A percentile compares a stretch with the other conserved stretches of the same genome.
These are phyloP conservation scores for Ajuga reptans DNA, from an alignment of 305 asterid genomes.

Conservation along the genomic window DNA sequence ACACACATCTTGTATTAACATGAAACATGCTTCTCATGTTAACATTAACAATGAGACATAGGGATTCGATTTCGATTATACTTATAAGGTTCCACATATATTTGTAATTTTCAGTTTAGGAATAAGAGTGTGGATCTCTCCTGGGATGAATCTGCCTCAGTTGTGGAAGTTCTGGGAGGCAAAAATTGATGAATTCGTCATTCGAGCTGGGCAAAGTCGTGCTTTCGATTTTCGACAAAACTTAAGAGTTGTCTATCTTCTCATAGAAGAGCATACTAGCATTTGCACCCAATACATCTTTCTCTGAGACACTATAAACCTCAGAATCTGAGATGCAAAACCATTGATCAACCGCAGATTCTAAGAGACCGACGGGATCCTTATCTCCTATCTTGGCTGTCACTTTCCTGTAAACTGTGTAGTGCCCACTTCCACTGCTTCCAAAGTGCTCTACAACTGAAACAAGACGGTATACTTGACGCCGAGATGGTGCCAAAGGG, in stretches of 20 bases:
- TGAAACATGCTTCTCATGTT: no score
- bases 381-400: constrained; percentile 38
- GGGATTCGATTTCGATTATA: no score
- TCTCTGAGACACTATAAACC: constrained; percentile 50
- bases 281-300: constrained; percentile 66
- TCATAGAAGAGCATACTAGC: constrained; percentile 80
- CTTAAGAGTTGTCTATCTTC: constrained; percentile 33
- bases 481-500: constrained; percentile 13
- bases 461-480: constrained; percentile 46
- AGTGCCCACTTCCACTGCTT: constrained; percentile 67
- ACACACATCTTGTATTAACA: no score
- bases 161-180: no score
- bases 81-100: no score
- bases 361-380: constrained; percentile 40
- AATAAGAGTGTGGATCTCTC: no score
- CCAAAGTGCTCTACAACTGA: constrained; percentile 88
- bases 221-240: no score
- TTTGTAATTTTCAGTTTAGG: no score
- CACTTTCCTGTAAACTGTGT: constrained; percentile 70
- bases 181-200: no score
- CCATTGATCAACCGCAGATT: constrained; percentile 57
- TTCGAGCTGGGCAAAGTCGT: no score
- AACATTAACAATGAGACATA: no score
- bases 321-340: constrained; percentile 76
- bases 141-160: no score